Conservation (phyloP, 805 yeast species). For the Wickerhamomyces canadensis region DNA sequence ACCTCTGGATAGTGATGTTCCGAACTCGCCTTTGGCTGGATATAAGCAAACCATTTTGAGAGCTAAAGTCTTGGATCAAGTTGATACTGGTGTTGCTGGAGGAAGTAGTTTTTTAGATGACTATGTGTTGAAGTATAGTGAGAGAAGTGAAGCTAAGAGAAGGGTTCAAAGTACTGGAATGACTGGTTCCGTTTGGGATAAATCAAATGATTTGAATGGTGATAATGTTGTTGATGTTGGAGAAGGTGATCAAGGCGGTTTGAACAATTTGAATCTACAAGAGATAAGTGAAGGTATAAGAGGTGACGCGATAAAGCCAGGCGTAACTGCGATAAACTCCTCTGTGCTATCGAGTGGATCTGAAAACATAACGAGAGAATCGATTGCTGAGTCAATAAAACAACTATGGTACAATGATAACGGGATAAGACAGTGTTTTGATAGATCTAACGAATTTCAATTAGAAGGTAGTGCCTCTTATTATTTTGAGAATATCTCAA, state of each 20-base stretch:
- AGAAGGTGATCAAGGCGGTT: not conserved
- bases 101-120: slow-evolving; percentile 58
- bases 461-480: slow-evolving; percentile 78
- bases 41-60: slow-evolving; percentile 47
- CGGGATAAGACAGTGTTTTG: slow-evolving; percentile 58
- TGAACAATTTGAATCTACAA: slow-evolving; percentile 8
- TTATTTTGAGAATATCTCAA: slow-evolving; percentile 68
- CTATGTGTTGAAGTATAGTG: slow-evolving; percentile 57
- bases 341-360: slow-evolving; percentile 7
- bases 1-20: slow-evolving; percentile 58
- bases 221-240: slow-evolving; percentile 1
- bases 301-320: slow-evolving; percentile 18
- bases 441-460: slow-evolving; percentile 71
- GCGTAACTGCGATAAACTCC: slow-evolving; percentile 17
- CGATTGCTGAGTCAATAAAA: slow-evolving; percentile 66
- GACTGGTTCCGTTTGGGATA: slow-evolving; percentile 29
- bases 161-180: slow-evolving; percentile 50
- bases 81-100: slow-evolving; percentile 64
- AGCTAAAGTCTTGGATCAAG: slow-evolving; percentile 53
- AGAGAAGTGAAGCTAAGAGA: slow-evolving; percentile 46
- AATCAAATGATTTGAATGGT: slow-evolving; percentile 8
- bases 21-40: slow-evolving; percentile 38
- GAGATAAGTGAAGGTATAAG: slow-evolving; percentile 18
- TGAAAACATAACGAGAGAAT: slow-evolving; percentile 30
- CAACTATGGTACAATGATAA: slow-evolving; percentile 64